phyloP scores from a whole-genome alignment of 345 rosid genomes.

The Rubroshorea leprosula region DNA sequence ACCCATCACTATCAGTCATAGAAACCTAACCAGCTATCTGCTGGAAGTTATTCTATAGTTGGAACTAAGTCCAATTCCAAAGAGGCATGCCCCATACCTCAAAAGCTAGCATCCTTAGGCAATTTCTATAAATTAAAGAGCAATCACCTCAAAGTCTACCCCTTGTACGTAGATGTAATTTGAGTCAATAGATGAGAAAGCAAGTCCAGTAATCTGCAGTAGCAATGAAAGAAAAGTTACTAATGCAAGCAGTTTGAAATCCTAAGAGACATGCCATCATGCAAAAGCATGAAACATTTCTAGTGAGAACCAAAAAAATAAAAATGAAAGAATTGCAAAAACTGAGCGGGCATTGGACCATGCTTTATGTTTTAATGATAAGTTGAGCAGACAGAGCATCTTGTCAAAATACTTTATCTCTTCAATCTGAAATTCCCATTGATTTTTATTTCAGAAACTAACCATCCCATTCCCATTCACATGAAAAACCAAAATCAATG shows the following conservation, averaged over 20 bases:
- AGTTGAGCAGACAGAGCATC: background rate
- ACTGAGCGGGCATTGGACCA: background rate
- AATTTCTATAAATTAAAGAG: conserved; percentile 8
- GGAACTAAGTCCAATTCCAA: background rate
- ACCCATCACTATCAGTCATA: background rate
- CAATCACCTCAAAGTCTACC: conserved; percentile 61
- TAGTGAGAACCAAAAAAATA: background rate
- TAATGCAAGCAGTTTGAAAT: background rate
- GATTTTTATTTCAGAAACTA: too few relatives aligned
- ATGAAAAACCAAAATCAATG: conserved; percentile 1
- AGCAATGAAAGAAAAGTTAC: conserved; percentile 12
- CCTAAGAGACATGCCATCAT: background rate
- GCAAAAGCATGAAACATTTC: conserved; percentile 7
- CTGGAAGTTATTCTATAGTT: background rate
- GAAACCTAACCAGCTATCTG: background rate
- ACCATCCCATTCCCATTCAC: background rate
- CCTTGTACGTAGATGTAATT: conserved; percentile 57
- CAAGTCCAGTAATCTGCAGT: conserved; percentile 61
- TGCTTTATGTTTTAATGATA: conserved; percentile 4
- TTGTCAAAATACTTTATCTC: conserved; percentile 1
- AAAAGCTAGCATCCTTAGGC: background rate
- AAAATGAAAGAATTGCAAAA: conserved; percentile 5
- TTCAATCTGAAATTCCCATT: background rate
- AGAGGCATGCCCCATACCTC: background rate
- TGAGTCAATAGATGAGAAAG: conserved; percentile 53